These are phyloP conservation scores for Coemansia sp. DNA, from an alignment of 192 early-diverging fungal genomes.

Conservation along the genomic window DNA sequence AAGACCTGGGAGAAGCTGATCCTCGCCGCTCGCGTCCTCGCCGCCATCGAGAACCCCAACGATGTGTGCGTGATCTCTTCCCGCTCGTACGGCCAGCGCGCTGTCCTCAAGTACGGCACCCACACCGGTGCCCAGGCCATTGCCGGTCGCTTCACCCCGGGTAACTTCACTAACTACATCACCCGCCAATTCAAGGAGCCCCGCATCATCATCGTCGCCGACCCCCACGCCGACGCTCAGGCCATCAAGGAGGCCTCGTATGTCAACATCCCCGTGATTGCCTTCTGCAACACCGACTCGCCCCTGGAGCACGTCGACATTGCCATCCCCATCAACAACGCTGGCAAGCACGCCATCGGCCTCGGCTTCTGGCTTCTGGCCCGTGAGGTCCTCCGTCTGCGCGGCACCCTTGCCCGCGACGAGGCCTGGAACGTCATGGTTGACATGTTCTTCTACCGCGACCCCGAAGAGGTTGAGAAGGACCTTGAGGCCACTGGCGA, in stretches of 20 bases:
- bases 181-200: slow-evolving; percentile 99
- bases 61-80: slow-evolving; percentile 98
- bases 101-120: slow-evolving; percentile 97
- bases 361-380: slow-evolving; percentile 97
- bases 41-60: slow-evolving; percentile 97
- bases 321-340: slow-evolving; percentile 99
- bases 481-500: slow-evolving; percentile 75
- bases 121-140: slow-evolving; percentile 99
- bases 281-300: slow-evolving; percentile 98
- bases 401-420: slow-evolving; percentile 86
- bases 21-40: slow-evolving; percentile 98
- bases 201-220: slow-evolving; percentile 95
- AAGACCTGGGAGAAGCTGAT: slow-evolving; percentile 99
- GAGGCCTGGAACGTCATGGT: slow-evolving; percentile 97
- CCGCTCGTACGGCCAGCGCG: slow-evolving; percentile 98
- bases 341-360: slow-evolving; percentile 99
- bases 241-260: slow-evolving; percentile 99
- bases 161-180: slow-evolving; percentile 99
- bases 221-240: slow-evolving; percentile 98
- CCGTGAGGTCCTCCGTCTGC: slow-evolving; percentile 98
- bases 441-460: slow-evolving; percentile 99
- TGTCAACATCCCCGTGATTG: slow-evolving; percentile 99
- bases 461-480: slow-evolving; percentile 96
- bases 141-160: slow-evolving; percentile 99
- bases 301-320: slow-evolving; percentile 94